Conservation (phyloP, 805 yeast genomes). For the Wilhelminamyces savonicus region DNA sequence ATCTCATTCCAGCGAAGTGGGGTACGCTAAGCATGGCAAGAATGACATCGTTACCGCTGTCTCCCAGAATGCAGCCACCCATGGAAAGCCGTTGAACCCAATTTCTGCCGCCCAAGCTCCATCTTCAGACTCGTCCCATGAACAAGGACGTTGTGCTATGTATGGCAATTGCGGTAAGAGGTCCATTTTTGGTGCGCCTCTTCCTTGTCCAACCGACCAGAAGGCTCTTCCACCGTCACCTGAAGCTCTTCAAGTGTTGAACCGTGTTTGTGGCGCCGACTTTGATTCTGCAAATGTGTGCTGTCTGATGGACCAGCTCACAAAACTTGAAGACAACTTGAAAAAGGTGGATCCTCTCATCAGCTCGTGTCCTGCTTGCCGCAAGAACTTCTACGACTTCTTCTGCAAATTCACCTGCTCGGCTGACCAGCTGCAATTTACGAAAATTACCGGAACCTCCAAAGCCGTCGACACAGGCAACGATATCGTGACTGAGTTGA, state of each 20-base stretch:
- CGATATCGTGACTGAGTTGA: constrained; percentile 65
- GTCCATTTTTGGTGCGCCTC: constrained; percentile 65
- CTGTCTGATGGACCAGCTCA: constrained; percentile 62
- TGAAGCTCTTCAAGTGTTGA: constrained; percentile 40
- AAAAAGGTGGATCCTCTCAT: constrained; percentile 36
- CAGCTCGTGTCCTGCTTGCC: constrained; percentile 79
- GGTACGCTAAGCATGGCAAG: too few relatives aligned
- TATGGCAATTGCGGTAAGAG: constrained; percentile 72
- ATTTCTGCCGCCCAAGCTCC: too few relatives aligned
- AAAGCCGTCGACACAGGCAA: constrained; percentile 42
- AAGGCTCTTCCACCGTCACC: constrained; percentile 42
- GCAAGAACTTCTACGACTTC: constrained; percentile 73
- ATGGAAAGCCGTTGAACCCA: too few relatives aligned
- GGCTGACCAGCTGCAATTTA: constrained; percentile 69
- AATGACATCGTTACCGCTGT: too few relatives aligned
- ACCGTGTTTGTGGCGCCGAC: constrained; percentile 65
- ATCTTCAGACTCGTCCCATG: too few relatives aligned
- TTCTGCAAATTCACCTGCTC: constrained; percentile 91
- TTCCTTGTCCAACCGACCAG: constrained; percentile 69
- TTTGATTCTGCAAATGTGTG: constrained; percentile 57
- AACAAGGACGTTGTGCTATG: constrained; percentile 42
- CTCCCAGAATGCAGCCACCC: too few relatives aligned
- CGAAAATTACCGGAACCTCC: constrained; percentile 50
- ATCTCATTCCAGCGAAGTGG: too few relatives aligned
- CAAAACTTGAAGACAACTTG: constrained; percentile 36